Evolutionary conservation across 306 rosid genomes (phyloP), one percentile per base, ranked within the genome.

Genomic region (Vigna angularis): DNA sequence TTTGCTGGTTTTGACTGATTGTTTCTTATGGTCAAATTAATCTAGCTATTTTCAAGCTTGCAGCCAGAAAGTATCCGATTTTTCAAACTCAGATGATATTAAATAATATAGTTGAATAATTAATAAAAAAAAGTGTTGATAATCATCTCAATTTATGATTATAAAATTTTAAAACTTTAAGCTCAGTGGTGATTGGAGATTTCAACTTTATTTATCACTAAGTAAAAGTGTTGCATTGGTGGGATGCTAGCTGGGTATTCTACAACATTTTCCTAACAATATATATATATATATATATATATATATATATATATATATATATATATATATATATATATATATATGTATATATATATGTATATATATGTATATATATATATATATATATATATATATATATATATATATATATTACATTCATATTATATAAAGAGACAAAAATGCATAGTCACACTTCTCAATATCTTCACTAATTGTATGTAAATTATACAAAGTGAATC

Each of bases 131-230:
- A 6, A 9, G 12, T 53, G 22, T 40, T 73, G 44, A 73, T 56
- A 22, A 55, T 56, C 7, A 52, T 6, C 24, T 11, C 55, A 42
- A 56, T 42, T 34, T 16, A 42, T 57, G 42, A 9, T 52, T 11
- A 32, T 32, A 71, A 32, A 51, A n/a, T 70, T 22, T 16, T 52
- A 40, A 40, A 51, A 7, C 6, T n/a, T 51, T 17, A 9, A 18
- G 2, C 13, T 71, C 5, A 8, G 9, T 10, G 16, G 9, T 52
- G 34, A 71, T 52, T 71, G 63, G 36, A 34, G 50, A 53, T 36
- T 53, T 11, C 40, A 56, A 62, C 67, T 56, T 56, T 73, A 40
- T 40, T 26, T 42, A 74, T 74, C 59, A 74, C 79, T 59, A 48
- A 13, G 15, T 59, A 6, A 45, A 30, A 28, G 24, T 74, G 70